These are phyloP conservation scores for Byssothecium circinans DNA, from an alignment of 2,329 filamentous ascomycete genomes.

Conservation along the genomic window DNA sequence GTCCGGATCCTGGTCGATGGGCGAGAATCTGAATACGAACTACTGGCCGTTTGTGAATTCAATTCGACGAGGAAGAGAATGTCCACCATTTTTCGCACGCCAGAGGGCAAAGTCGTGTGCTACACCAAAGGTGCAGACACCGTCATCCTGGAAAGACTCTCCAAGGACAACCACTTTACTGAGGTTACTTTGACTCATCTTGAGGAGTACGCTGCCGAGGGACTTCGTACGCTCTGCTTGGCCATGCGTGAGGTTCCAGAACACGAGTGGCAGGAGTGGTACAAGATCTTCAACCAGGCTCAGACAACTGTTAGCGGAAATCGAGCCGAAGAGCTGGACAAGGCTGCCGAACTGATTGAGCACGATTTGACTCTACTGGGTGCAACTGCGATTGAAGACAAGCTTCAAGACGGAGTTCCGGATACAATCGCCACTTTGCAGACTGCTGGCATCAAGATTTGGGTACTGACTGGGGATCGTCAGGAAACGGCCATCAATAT, in stretches of 20 bases:
- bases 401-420: slow-evolving; percentile 93
- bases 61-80: slow-evolving; percentile 97
- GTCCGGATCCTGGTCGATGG: slow-evolving; percentile 82
- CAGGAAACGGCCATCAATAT: slow-evolving; percentile 99
- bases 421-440: slow-evolving; percentile 98
- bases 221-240: slow-evolving; percentile 89
- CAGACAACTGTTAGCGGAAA: slow-evolving; percentile 89
- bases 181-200: slow-evolving; percentile 90
- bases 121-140: slow-evolving; percentile 98
- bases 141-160: slow-evolving; percentile 89
- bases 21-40: slow-evolving; percentile 74
- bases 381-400: slow-evolving; percentile 96
- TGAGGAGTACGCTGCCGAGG: slow-evolving; percentile 98
- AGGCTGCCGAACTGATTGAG: slow-evolving; percentile 94
- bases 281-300: slow-evolving; percentile 80
- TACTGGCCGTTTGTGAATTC: slow-evolving; percentile 97
- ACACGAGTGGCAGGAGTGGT: slow-evolving; percentile 86
- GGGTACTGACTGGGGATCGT: slow-evolving; percentile 95
- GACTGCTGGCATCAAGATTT: slow-evolving; percentile 96
- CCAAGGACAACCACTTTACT: slow-evolving; percentile 75
- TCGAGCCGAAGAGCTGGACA: slow-evolving; percentile 92
- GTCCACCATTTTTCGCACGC: slow-evolving; percentile 96
- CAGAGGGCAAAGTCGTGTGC: slow-evolving; percentile 89
- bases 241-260: slow-evolving; percentile 93
- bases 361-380: slow-evolving; percentile 88